Base-by-base conservation (phyloP, 805 yeast genomes). In the Wickerhamiella musiphila region DNA sequence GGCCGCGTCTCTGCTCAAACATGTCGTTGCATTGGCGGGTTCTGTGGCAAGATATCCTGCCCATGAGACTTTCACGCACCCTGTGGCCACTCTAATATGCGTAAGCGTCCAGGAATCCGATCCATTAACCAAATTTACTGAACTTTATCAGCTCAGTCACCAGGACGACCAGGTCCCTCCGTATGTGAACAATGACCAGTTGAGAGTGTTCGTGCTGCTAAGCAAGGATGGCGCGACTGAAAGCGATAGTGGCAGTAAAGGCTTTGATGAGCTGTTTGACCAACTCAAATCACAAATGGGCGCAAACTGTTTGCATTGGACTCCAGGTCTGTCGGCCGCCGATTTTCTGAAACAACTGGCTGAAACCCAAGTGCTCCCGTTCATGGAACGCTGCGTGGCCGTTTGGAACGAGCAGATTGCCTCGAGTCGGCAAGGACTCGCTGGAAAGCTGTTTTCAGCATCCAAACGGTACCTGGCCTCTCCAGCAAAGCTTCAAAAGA, bases 31-130 rank as follows among this genome's bases (percentile, higher is more conserved):
- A n/a, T n/a, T n/a, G n/a, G n/a, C n/a, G n/a, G n/a, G n/a, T n/a
- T n/a, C n/a, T n/a, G n/a, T n/a, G n/a, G n/a, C n/a, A n/a, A n/a
- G n/a, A n/a, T n/a, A 7, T 5, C 33, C 26, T 23, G 73, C 86
- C 2, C 81, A 78, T 48, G 95, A 86, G 51, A 73, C 82, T 4
- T 73, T 83, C 51, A 73, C 78, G 42, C 94, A 84, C 48, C 95
- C 95, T 0, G 67, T 82, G 2, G 65, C 79, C 2, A 77, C 83
- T 26, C 49, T 86, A 10, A 62, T 82, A 31, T 73, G 74, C 1
- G 59, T 82, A 3, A 68, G 79, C 15, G 61, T 69, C 15, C 41
- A 53, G 10, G 78, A 73, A 20, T 72, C 67, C 9, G 52, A 56
- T n/a, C 71, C 90, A 4, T 62, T 76, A 32, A 66, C 64, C 13